A percentile compares a stretch with the other conserved stretches of the same genome.
phyloP scores from a whole-genome alignment of 1,139 yeast genomes.

The Sugiyamaella japonica region DNA sequence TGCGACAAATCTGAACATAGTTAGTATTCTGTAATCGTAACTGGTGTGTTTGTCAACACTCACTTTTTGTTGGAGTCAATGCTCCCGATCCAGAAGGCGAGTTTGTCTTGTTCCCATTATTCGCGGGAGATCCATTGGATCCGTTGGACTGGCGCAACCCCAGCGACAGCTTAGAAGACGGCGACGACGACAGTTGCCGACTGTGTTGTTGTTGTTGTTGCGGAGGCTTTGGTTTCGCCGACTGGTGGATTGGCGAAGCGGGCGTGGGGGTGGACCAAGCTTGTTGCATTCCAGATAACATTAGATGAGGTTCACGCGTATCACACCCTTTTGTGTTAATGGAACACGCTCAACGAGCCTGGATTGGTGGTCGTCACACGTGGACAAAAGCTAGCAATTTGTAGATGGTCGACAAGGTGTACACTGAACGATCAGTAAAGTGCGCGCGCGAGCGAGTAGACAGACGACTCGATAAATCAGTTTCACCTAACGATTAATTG shows the following conservation, averaged over 20 bases:
- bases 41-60: no score
- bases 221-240: constrained; percentile 4
- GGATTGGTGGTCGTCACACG: neutral
- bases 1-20: constrained; percentile 59
- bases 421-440: no score
- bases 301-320: neutral
- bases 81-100: constrained; percentile 18
- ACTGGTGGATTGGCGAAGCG: constrained; percentile 5
- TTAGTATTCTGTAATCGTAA: no score
- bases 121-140: constrained; percentile 10
- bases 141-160: constrained; percentile 15
- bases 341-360: no score
- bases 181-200: constrained; percentile 14
- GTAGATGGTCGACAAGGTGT: no score
- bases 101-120: constrained; percentile 7
- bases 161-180: constrained; percentile 16
- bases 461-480: no score
- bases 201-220: constrained; percentile 4
- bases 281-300: constrained; percentile 12
- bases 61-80: constrained; percentile 15
- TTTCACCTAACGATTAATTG: no score
- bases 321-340: no score
- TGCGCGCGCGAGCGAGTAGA: no score
- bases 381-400: no score
- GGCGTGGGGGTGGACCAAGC: constrained; percentile 15